Percentiles rank a stretch among this genome's conserved stretches.
Evolutionary conservation across 139 green algal species (phyloP).

Genomic region (Trebouxia sp.): DNA sequence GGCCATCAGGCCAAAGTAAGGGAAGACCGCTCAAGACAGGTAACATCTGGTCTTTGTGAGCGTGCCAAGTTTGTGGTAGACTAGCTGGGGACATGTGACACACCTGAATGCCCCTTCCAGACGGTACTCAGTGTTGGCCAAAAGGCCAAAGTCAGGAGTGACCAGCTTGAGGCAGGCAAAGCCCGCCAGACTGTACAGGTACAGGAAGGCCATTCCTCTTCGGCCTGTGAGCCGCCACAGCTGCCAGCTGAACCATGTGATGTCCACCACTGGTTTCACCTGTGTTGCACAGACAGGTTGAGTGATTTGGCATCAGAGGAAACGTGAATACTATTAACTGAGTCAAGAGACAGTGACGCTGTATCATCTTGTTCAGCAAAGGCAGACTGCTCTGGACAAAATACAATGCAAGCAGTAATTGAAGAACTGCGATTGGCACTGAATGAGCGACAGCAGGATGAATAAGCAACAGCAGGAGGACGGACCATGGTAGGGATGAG

Average conservation of each 20-base stretch:
- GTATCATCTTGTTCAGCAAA: no score
- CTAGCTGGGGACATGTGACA: not conserved
- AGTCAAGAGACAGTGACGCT: not conserved
- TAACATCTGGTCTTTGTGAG: no score
- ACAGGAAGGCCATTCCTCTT: conserved; percentile 66
- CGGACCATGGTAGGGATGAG: conserved; percentile 70
- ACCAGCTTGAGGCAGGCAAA: conserved; percentile 48
- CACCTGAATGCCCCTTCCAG: conserved; percentile 62
- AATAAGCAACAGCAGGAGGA: not conserved
- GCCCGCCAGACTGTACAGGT: conserved; percentile 68
- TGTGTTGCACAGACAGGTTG: no score
- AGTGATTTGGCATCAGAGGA: no score
- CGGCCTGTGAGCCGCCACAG: conserved; percentile 62
- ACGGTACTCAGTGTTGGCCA: conserved; percentile 47
- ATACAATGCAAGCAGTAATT: no score
- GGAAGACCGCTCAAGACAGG: no score
- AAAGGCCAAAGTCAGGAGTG: conserved; percentile 64
- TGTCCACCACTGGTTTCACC: conserved; percentile 71
- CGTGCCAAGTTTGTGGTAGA: no score
- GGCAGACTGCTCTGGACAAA: no score
- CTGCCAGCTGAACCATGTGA: conserved; percentile 69
- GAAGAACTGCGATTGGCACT: no score
- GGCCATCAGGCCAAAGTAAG: conserved; percentile 58
- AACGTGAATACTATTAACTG: no score
- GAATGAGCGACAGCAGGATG: no score